A percentile compares a stretch with the other conserved stretches of the same genome.
Conservation (phyloP, 805 yeast genomes). For the Helenozyma rhizophorensis region DNA sequence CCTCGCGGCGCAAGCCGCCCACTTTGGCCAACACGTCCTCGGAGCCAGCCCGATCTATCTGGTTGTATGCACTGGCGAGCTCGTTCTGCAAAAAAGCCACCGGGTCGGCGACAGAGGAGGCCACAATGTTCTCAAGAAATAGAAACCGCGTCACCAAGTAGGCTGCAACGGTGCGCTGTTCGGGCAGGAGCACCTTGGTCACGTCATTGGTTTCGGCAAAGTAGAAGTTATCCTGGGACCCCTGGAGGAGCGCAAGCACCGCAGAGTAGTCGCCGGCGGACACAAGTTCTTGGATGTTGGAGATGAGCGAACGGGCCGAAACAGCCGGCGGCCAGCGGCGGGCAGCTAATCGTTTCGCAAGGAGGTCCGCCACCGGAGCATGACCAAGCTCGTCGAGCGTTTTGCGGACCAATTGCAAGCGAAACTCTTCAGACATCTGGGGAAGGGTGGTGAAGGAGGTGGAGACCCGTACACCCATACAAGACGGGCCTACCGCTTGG, state of each 20-base stretch:
- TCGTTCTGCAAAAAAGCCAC: slow-evolving; percentile 4
- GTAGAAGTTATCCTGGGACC: slow-evolving; percentile 1
- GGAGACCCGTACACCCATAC: not conserved
- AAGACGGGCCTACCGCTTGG: too few species aligned
- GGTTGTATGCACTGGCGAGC: slow-evolving; percentile 4
- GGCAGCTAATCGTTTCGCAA: slow-evolving; percentile 9
- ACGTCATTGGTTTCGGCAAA: not conserved
- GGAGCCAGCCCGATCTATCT: not conserved
- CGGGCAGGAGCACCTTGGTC: not conserved
- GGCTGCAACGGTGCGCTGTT: slow-evolving; percentile 3
- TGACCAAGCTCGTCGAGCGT: slow-evolving; percentile 31
- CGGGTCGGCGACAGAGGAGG: slow-evolving; percentile 1
- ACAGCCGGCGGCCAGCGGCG: not conserved
- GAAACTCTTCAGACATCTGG: slow-evolving; percentile 23
- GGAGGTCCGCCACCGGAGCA: slow-evolving; percentile 18
- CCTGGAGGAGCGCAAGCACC: not conserved
- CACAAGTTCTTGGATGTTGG: slow-evolving; percentile 1
- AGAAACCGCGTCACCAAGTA: slow-evolving; percentile 8
- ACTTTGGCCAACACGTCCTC: not conserved
- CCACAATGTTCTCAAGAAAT: slow-evolving; percentile 10
- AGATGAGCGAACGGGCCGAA: not conserved
- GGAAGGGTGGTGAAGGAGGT: too few species aligned
- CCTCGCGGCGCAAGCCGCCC: slow-evolving; percentile 4
- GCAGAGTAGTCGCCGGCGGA: slow-evolving; percentile 5
- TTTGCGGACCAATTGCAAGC: slow-evolving; percentile 26